Conservation (phyloP, 2,329 filamentous ascomycete genomes). For the Emergomyces pasteurianus region DNA sequence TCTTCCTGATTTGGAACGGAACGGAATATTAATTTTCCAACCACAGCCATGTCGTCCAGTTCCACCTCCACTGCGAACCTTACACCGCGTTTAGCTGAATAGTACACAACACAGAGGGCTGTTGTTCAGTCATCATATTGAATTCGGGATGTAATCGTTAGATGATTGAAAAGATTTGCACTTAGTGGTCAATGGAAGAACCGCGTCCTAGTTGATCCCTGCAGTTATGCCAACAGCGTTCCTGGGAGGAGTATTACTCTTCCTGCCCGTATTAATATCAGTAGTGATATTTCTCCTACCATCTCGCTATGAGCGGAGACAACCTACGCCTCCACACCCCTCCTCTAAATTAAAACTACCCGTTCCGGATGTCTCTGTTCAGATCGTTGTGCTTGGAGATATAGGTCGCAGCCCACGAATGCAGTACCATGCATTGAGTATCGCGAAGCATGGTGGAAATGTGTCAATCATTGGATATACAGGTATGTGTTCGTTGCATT, state of each 20-base stretch:
- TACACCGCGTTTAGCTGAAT: no score
- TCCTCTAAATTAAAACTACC: neutral
- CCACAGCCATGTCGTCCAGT: no score
- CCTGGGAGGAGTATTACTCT: neutral
- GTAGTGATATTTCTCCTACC: neutral
- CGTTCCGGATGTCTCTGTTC: conserved; percentile 3
- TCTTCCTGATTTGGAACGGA: neutral
- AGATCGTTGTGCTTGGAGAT: conserved; percentile 80
- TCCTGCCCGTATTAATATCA: neutral
- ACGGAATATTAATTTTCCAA: neutral
- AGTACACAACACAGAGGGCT: neutral
- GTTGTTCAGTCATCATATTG: neutral
- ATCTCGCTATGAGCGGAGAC: neutral
- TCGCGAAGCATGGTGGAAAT: conserved; percentile 66
- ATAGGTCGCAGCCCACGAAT: conserved; percentile 93
- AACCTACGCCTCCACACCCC: neutral
- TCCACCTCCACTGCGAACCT: neutral
- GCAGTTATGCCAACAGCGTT: neutral
- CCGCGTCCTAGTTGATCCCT: neutral
- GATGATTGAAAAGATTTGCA: neutral
- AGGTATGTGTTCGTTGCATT: conserved; percentile 38
- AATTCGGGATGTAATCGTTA: neutral
- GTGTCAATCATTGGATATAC: conserved; percentile 84
- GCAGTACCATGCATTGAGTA: conserved; percentile 94
- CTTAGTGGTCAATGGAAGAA: neutral